phyloP scores from a whole-genome alignment of 306 rosid genomes.

The Pyrus betulifolia region DNA sequence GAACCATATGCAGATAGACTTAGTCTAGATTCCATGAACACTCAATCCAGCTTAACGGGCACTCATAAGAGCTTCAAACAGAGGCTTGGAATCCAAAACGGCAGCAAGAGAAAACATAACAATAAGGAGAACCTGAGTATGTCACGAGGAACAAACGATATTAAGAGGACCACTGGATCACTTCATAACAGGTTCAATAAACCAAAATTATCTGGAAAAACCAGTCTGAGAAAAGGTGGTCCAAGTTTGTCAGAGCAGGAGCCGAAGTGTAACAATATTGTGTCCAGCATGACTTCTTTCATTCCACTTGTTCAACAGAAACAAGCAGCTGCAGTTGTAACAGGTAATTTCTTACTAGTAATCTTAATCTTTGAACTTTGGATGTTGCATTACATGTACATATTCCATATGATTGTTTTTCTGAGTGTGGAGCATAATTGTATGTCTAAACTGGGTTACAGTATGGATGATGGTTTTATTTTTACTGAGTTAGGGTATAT shows the following conservation, averaged over 20 bases:
- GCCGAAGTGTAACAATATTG: constrained; percentile 50
- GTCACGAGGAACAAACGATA: constrained; percentile 41
- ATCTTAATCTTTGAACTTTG: background rate
- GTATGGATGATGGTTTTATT: background rate
- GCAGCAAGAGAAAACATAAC: constrained; percentile 31
- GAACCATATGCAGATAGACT: constrained; percentile 26
- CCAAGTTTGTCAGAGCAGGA: constrained; percentile 34
- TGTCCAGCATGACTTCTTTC: constrained; percentile 72
- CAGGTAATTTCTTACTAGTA: constrained; percentile 40
- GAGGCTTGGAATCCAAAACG: constrained; percentile 38
- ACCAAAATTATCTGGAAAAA: constrained; percentile 53
- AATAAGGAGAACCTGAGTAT: constrained; percentile 43
- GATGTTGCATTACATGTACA: background rate
- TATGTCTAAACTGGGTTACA: background rate
- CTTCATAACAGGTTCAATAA: constrained; percentile 35
- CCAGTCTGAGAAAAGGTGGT: constrained; percentile 38
- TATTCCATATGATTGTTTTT: background rate
- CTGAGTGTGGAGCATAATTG: background rate
- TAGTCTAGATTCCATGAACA: constrained; percentile 42
- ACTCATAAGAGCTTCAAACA: constrained; percentile 39
- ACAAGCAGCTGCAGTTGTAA: constrained; percentile 62
- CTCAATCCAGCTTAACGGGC: constrained; percentile 39
- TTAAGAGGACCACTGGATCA: constrained; percentile 41
- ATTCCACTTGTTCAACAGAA: constrained; percentile 91
- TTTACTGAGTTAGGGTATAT: background rate